Evolutionary conservation across 2,329 filamentous ascomycete genomes (phyloP), one percentile per base, ranked within the genome.

Genomic region (Trichoderma brevicompactum): DNA sequence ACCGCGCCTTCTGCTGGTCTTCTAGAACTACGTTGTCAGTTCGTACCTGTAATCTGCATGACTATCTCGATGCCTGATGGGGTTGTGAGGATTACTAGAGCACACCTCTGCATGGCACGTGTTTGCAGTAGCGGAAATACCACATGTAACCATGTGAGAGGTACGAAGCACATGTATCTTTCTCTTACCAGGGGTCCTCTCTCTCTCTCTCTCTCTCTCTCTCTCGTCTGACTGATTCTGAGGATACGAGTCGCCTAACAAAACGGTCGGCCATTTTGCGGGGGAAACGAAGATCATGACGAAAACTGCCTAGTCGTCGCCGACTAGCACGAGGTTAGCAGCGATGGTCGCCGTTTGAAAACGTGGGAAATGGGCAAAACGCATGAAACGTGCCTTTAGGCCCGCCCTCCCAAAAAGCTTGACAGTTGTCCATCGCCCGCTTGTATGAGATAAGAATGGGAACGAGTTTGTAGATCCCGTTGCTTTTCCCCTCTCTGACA

Each of bases 321-420:
- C 54, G 5, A 9, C 32, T 36, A 19, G 54, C 17, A 46, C n/a
- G 28, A 36, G 32, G 32, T 46, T 32, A 58, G 23, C n/a, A 46
- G 12, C 23, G n/a, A 28, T 46, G 32, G 54, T 58, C 54, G 41
- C 56, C 32, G 46, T 60, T 50, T 28, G 19, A 61, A 43, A 62
- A 62, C 59, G 59, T 62, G 59, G 46, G 48, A 53, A 40, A 44
- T 44, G 56, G 56, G 56, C 15, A 48, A 48, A 40, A 44, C 19
- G 59, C 59, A 53, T 62, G 59, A 44, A 62, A 62, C 59, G 48
- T 53, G 46, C 59, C 59, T 44, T 53, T 62, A 53, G 58, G 36
- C 44, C 58, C 58, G 48, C 40, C 19, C 49, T n/a, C 7, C 13
- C 2, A 50, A 40, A 53, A 28, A 54, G 40, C 59, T 63, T 46